Conservation (phyloP, 2,329 filamentous ascomycete genomes). For the Cordyceps cicadae region DNA sequence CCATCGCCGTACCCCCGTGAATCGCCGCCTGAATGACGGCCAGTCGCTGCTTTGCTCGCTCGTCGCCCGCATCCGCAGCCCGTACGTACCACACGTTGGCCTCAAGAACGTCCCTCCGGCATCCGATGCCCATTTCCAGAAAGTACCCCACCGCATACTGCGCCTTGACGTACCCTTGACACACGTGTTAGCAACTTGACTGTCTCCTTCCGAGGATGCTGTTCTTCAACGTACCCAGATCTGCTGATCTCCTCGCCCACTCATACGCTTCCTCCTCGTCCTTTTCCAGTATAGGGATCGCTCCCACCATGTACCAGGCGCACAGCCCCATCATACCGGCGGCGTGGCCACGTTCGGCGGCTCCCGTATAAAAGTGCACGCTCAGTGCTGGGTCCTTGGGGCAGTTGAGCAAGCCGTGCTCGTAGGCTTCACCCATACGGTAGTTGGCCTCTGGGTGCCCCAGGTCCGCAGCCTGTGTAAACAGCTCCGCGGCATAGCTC, state of each 20-base stretch:
- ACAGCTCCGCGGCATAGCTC: slow-evolving; percentile 83
- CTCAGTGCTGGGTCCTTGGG: slow-evolving; percentile 86
- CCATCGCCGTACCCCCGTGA: slow-evolving; percentile 46
- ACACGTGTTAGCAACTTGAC: background rate
- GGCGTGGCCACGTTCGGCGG: slow-evolving; percentile 75
- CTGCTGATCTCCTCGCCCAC: slow-evolving; percentile 83
- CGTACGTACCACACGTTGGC: slow-evolving; percentile 98
- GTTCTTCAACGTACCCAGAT: slow-evolving; percentile 57
- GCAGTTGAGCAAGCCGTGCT: slow-evolving; percentile 80
- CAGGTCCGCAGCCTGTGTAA: slow-evolving; percentile 87
- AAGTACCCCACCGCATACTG: slow-evolving; percentile 96
- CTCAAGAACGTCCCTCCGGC: slow-evolving; percentile 85
- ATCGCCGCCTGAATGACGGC: slow-evolving; percentile 81
- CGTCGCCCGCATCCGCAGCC: slow-evolving; percentile 85
- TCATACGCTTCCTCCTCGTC: slow-evolving; percentile 95
- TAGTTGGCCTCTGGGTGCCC: slow-evolving; percentile 81
- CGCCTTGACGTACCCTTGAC: slow-evolving; percentile 59
- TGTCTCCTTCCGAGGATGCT: background rate
- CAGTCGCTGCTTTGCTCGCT: slow-evolving; percentile 78
- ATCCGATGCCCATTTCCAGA: slow-evolving; percentile 97
- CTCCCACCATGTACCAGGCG: slow-evolving; percentile 97
- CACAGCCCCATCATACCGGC: slow-evolving; percentile 96
- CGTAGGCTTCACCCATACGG: slow-evolving; percentile 91
- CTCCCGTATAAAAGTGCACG: slow-evolving; percentile 94
- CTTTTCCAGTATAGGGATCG: slow-evolving; percentile 83